Evolutionary conservation across 495 filamentous ascomycete genomes (phyloP).

Genomic region (Sabuloglossum arenarium): DNA sequence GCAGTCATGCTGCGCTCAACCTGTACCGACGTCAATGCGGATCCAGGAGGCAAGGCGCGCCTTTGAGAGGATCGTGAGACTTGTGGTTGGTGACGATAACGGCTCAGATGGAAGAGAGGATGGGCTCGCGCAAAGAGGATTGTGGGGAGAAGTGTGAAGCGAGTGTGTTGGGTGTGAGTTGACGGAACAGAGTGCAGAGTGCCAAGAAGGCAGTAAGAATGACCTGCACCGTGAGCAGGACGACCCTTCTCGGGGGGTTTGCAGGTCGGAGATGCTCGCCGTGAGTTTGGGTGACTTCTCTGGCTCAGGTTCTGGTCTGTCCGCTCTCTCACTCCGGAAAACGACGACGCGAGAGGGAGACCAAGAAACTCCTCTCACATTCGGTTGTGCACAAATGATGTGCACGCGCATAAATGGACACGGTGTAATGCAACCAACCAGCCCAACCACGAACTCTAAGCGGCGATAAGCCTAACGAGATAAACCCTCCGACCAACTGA

Average conservation of each 20-base stretch:
- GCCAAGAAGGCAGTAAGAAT: not conserved
- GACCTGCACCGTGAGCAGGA: not conserved
- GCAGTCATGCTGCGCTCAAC: constrained; percentile 6
- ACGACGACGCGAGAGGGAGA: constrained; percentile 1
- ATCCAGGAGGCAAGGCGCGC: not conserved
- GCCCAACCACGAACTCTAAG: not conserved
- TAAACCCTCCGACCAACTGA: not conserved
- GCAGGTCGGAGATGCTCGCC: not conserved
- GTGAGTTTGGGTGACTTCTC: not conserved
- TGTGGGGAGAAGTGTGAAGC: not conserved
- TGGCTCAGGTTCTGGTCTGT: not conserved
- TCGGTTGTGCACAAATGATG: not conserved
- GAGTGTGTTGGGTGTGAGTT: not conserved
- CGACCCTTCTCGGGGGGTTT: not conserved
- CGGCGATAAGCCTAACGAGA: not conserved
- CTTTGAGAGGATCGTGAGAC: not conserved
- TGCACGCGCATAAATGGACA: not conserved
- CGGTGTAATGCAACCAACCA: not conserved
- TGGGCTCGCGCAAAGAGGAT: not conserved
- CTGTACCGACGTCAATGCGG: not conserved
- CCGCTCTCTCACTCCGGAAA: not conserved
- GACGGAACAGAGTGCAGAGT: not conserved
- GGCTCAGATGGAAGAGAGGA: not conserved
- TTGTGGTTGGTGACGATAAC: not conserved
- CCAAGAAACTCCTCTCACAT: not conserved